Evolutionary conservation across 139 green algal species (phyloP).

Genomic region (Nannochloris sp.): DNA sequence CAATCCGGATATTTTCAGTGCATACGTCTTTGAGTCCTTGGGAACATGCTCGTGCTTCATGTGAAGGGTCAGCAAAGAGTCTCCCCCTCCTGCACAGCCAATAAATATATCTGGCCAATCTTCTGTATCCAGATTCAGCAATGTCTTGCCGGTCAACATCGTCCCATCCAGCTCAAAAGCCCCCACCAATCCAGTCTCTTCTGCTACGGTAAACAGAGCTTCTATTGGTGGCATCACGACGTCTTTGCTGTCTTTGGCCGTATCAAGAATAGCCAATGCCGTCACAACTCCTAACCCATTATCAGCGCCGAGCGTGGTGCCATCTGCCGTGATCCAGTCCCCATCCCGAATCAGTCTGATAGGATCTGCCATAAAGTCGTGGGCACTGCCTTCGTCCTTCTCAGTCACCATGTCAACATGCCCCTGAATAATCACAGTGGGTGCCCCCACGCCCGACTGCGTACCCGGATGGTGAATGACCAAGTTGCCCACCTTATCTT

Average conservation of each 20-base stretch:
- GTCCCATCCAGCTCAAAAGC: conserved; percentile 45
- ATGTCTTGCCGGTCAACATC: conserved; percentile 45
- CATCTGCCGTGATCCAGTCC: conserved; percentile 56
- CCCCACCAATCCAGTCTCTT: conserved; percentile 54
- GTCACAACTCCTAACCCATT: conserved; percentile 61
- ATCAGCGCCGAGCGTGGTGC: conserved; percentile 67
- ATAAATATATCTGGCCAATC: conserved; percentile 70
- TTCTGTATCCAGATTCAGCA: conserved; percentile 75
- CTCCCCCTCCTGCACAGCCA: conserved; percentile 58
- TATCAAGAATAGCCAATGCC: conserved; percentile 56
- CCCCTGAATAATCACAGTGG: conserved; percentile 57
- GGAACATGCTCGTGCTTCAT: conserved; percentile 6
- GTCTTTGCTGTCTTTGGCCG: conserved; percentile 18
- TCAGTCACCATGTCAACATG: conserved; percentile 71
- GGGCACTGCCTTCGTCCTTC: conserved; percentile 41
- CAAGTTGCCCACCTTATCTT: conserved; percentile 64
- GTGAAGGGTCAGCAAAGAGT: conserved; percentile 37
- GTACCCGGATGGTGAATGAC: conserved; percentile 47
- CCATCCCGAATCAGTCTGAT: conserved; percentile 39
- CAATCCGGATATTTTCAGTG: conserved; percentile 32
- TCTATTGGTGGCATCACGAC: conserved; percentile 54
- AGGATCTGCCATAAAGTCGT: conserved; percentile 55
- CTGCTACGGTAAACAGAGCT: conserved; percentile 68
- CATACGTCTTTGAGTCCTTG: not conserved
- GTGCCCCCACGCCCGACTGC: conserved; percentile 48